phyloP scores from a whole-genome alignment of 768 basidiomycete genomes.

The Naematelia aurantialba region DNA sequence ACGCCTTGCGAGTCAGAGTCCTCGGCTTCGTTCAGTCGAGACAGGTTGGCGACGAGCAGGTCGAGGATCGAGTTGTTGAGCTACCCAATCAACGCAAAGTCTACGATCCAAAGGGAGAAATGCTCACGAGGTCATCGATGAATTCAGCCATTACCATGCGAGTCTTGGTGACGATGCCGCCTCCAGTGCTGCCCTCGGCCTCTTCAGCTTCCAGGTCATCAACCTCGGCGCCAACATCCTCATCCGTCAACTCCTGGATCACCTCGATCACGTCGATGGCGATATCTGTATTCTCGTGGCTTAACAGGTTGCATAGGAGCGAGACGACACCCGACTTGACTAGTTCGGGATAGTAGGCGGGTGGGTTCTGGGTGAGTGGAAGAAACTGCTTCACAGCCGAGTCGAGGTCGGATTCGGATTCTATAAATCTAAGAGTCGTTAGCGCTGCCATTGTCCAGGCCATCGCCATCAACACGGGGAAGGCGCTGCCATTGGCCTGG shows the following conservation, averaged over 20 bases:
- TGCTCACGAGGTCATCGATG: slow-evolving; percentile 69
- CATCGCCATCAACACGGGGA: too few species aligned
- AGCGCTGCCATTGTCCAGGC: too few species aligned
- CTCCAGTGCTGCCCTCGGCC: slow-evolving; percentile 53
- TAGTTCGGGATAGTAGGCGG: slow-evolving; percentile 82
- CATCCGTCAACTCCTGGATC: slow-evolving; percentile 90
- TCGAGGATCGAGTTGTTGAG: slow-evolving; percentile 79
- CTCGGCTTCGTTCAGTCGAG: slow-evolving; percentile 81
- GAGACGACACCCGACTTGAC: slow-evolving; percentile 68
- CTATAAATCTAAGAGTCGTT: slow-evolving; percentile 72
- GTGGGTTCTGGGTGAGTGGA: slow-evolving; percentile 80
- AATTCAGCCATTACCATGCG: slow-evolving; percentile 64
- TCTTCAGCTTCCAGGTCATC: slow-evolving; percentile 62
- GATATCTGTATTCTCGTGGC: slow-evolving; percentile 95
- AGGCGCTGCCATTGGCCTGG: too few species aligned
- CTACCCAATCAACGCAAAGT: slow-evolving; percentile 52
- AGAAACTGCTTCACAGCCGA: slow-evolving; percentile 76
- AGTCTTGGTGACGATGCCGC: slow-evolving; percentile 59
- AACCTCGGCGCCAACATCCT: slow-evolving; percentile 79
- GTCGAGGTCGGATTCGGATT: slow-evolving; percentile 95
- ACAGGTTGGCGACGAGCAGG: slow-evolving; percentile 80
- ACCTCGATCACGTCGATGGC: slow-evolving; percentile 92
- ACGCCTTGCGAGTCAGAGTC: slow-evolving; percentile 88
- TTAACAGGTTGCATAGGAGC: slow-evolving; percentile 76
- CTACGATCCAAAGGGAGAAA: neutral